Evolutionary conservation across 2,329 filamentous ascomycete species (phyloP).

Genomic region (Paraconiothyrium sp.): DNA sequence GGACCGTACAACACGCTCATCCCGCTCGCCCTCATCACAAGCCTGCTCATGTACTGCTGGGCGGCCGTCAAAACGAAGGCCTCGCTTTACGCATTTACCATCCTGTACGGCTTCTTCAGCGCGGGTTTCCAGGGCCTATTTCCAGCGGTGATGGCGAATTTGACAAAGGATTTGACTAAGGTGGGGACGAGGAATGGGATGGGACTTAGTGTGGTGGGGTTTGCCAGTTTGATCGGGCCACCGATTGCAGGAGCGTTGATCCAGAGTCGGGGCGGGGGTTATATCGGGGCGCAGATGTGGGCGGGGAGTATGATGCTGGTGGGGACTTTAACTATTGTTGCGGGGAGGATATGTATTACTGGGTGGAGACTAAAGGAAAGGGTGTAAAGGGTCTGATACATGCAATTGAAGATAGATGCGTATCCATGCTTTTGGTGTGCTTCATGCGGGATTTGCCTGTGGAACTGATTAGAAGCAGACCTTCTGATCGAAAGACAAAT

Average conservation of each 20-base stretch:
- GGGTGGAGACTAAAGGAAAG: constrained; percentile 39
- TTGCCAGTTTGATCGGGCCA: constrained; percentile 57
- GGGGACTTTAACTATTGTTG: constrained; percentile 40
- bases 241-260: constrained; percentile 60
- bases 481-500: too few species aligned
- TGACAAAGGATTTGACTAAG: constrained; percentile 59
- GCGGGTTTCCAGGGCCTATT: constrained; percentile 59
- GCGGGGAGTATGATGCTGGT: constrained; percentile 41
- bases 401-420: background rate
- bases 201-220: constrained; percentile 57
- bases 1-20: constrained; percentile 67
- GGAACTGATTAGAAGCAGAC: too few species aligned
- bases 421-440: background rate
- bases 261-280: constrained; percentile 51
- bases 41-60: constrained; percentile 66
- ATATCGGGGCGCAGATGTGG: constrained; percentile 57
- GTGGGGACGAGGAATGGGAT: constrained; percentile 59
- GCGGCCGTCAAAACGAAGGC: constrained; percentile 56
- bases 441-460: background rate
- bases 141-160: constrained; percentile 52
- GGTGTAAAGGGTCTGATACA: constrained; percentile 37
- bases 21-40: constrained; percentile 58
- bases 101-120: constrained; percentile 56
- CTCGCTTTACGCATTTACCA: constrained; percentile 56
- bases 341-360: constrained; percentile 41